These are phyloP conservation scores for Trichoderma erinaceum DNA, from an alignment of 495 filamentous ascomycete species.

Conservation along the genomic window DNA sequence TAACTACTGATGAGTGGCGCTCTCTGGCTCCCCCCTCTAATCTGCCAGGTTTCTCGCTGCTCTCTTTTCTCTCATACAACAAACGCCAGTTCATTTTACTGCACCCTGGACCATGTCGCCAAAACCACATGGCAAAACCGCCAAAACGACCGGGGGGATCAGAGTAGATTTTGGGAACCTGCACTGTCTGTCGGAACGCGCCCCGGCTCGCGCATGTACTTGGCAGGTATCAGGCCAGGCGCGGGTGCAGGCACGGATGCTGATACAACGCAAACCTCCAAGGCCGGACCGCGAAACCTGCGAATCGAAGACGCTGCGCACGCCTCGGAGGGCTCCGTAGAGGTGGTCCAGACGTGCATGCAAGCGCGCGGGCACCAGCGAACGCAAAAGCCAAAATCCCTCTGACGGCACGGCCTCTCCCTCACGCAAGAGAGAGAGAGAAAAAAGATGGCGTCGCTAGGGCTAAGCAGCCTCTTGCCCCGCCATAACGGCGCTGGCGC, in stretches of 20 bases:
- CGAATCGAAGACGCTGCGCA: neutral
- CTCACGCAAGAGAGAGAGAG: neutral
- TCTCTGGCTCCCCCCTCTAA: neutral
- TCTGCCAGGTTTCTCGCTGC: neutral
- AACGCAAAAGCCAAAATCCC: neutral
- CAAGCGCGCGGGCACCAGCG: constrained; percentile 9
- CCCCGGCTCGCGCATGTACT: neutral
- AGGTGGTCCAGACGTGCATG: neutral
- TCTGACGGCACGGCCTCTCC: neutral
- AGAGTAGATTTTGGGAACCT: neutral
- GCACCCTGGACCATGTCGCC: neutral
- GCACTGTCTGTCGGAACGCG: constrained; percentile 9
- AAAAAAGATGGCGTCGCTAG: constrained; percentile 8
- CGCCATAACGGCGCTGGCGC: constrained; percentile 13
- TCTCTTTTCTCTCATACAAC: constrained; percentile 7
- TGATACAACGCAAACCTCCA: neutral
- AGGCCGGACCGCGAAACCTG: neutral
- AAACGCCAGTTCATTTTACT: neutral
- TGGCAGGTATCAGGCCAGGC: neutral
- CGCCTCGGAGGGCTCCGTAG: neutral
- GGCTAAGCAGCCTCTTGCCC: constrained; percentile 14
- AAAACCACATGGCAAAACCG: constrained; percentile 6
- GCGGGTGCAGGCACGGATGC: neutral
- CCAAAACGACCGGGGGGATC: neutral
- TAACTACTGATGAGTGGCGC: constrained; percentile 12